Evolutionary conservation across 352 stramenopile species (phyloP), one percentile per base, ranked within the genome.

Genomic region (Plasmopara viticola): DNA sequence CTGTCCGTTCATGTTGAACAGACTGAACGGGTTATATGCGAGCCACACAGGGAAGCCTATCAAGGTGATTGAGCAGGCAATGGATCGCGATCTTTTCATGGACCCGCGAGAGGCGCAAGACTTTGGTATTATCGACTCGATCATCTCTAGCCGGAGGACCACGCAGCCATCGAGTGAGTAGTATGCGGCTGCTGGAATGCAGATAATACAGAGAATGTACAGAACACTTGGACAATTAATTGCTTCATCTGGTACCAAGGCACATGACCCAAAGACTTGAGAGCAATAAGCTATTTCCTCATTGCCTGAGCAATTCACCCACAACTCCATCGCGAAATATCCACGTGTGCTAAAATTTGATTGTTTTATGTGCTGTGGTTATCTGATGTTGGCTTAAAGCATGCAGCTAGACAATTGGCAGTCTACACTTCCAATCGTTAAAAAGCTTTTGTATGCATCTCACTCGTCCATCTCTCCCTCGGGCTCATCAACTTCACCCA

Each of bases 71-170:
- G 84, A 94, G 67, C 82, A 88, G 53, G 81, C 81, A 8, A 92
- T 94, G 84, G 84, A 94, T 56, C 73, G 84, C 51, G 84, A 94
- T 55, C 58, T 90, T 18, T 94, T 94, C 66, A 89, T 94, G 79
- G 82, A 94, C 48, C 71, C 84, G 2, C 56, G 65, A 18, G 69
- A 78, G 38, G 84, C 84, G 14, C 64, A 84, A 14, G 79, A 87
- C 41, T 94, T 94, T 57, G 84, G 84, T 29, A 81, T 94, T 39
- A 84, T 94, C 49, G 84, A 94, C 63, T 74, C 74, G 0, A 89
- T 93, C 65, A 79, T 93, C 58, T 50, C 61, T 39, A 89, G 84
- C 60, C 72, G 83, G 25, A 76, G 57, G 18, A 38, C 58, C 0
- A 44, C 48, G 35, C 33, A 58, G 44, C 47, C 52, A 10, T 14